Base-by-base conservation (phyloP, 306 rosid genomes). In the Alnus rubra region DNA sequence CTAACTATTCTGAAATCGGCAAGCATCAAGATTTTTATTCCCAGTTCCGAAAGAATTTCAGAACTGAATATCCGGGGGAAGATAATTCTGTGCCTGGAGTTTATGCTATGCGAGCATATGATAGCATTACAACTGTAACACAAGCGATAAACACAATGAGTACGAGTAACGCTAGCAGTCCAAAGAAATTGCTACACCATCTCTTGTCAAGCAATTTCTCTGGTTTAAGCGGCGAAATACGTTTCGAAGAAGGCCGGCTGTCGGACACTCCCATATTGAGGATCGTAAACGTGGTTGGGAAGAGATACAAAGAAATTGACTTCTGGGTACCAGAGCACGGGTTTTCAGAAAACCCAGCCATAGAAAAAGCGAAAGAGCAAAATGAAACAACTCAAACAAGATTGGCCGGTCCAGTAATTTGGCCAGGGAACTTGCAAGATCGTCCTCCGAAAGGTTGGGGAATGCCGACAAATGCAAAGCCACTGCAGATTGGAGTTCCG, bases 161-260 rank as follows among this genome's bases (percentile, higher is more conserved):
- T 56, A 23, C 28, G 0, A 23, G 28, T 23, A 23, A 23, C 28
- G 28, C 28, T 23, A 23, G 28, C 28, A 83, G 6, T 31, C 58
- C 73, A 5, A 59, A 63, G 10, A 69, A 60, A 45, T 68, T 77
- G 52, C 53, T 79, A 60, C 18, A 62, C n/a, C 81, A 74, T 62
- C 75, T 86, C 35, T 11, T 81, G 45, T 78, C 86, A 3, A 81
- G 81, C 73, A 82, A 72, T 78, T 89, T 83, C 39, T 7, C 31
- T 47, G 93, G 97, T 58, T 81, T 92, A 58, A 88, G 93, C 79
- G 96, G 97, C 16, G 15, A 81, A 56, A 82, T 92, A 83, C 80
- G 73, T 51, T 89, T 89, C 71, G 74, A 88, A 68, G 82, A 51
- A 68, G 73, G 82, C 0, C 85, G 79, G 80, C 86, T 85, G n/a